A percentile compares a stretch with the other conserved stretches of the same genome.
Evolutionary conservation across 768 basidiomycete species (phyloP).

Genomic region (Auriscalpium microsporum): DNA sequence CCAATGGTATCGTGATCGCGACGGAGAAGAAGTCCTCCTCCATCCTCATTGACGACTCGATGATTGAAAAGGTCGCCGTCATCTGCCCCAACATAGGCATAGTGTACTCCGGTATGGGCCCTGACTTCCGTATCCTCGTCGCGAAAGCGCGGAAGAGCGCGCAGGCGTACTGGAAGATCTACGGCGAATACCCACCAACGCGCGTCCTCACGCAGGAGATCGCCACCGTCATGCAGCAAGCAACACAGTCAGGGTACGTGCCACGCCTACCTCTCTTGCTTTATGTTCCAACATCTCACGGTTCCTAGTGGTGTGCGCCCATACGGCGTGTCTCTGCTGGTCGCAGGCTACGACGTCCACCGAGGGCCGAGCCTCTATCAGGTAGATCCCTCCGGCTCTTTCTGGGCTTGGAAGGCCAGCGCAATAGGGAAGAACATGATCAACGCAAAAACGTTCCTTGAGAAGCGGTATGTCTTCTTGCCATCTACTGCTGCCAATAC

Average conservation of each 20-base stretch:
- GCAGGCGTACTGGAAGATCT: constrained; percentile 98
- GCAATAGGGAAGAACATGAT: constrained; percentile 99
- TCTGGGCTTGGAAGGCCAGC: constrained; percentile 99
- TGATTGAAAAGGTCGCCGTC: constrained; percentile 94
- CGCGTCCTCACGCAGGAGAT: constrained; percentile 95
- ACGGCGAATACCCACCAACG: constrained; percentile 96
- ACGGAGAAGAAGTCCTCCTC: constrained; percentile 99
- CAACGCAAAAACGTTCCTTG: constrained; percentile 98
- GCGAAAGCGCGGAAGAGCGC: constrained; percentile 94
- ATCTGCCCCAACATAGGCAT: constrained; percentile 99
- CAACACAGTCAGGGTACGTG: constrained; percentile 93
- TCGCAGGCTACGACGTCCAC: constrained; percentile 92
- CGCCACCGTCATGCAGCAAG: constrained; percentile 97
- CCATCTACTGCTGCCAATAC: constrained; percentile 17
- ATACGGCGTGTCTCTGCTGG: constrained; percentile 95
- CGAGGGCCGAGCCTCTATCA: constrained; percentile 98
- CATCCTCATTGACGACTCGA: constrained; percentile 93
- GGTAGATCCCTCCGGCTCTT: constrained; percentile 97
- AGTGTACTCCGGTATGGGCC: constrained; percentile 99
- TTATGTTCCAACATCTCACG: neutral
- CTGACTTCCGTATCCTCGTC: constrained; percentile 93
- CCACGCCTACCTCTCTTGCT: constrained; percentile 10
- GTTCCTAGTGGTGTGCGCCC: constrained; percentile 87
- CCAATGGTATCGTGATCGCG: constrained; percentile 98
- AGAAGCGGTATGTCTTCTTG: constrained; percentile 72